Conservation (phyloP, 2,329 filamentous ascomycete genomes). For the Teratosphaeria epicoccoides region DNA sequence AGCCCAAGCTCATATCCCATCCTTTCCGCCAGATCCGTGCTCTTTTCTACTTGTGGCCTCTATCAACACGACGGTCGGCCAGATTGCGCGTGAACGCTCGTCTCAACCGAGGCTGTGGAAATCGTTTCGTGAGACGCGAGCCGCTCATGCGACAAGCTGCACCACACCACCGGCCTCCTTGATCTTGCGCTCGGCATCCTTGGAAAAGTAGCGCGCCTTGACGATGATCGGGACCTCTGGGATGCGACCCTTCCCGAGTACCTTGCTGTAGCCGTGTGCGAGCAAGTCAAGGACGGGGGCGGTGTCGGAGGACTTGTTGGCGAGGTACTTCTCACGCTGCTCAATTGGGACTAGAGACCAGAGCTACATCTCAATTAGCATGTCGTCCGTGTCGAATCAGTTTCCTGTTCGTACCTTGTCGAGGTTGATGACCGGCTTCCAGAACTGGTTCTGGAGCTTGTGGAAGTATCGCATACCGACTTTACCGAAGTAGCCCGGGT, state of each 20-base stretch:
- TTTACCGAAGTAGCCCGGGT: constrained; percentile 99
- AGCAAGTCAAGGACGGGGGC: constrained; percentile 97
- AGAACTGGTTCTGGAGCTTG: constrained; percentile 89
- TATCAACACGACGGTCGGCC: neutral
- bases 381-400: neutral
- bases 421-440: constrained; percentile 97
- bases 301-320: constrained; percentile 81
- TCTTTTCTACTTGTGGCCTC: neutral
- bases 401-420: constrained; percentile 61
- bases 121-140: neutral
- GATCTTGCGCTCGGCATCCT: constrained; percentile 97
- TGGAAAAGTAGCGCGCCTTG: constrained; percentile 87
- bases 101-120: neutral
- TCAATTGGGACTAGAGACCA: constrained; percentile 91
- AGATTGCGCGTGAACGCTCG: neutral
- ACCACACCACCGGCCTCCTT: constrained; percentile 92
- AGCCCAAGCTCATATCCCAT: constrained; percentile 3
- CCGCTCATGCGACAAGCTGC: constrained; percentile 78
- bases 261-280: constrained; percentile 93
- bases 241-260: constrained; percentile 95
- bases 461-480: constrained; percentile 61
- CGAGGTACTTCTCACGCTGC: constrained; percentile 84
- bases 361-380: constrained; percentile 46
- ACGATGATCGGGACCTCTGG: constrained; percentile 90
- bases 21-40: neutral